Evolutionary conservation across 495 filamentous ascomycete genomes (phyloP), one percentile per base, ranked within the genome.

Genomic region (Apiosordaria backusii): DNA sequence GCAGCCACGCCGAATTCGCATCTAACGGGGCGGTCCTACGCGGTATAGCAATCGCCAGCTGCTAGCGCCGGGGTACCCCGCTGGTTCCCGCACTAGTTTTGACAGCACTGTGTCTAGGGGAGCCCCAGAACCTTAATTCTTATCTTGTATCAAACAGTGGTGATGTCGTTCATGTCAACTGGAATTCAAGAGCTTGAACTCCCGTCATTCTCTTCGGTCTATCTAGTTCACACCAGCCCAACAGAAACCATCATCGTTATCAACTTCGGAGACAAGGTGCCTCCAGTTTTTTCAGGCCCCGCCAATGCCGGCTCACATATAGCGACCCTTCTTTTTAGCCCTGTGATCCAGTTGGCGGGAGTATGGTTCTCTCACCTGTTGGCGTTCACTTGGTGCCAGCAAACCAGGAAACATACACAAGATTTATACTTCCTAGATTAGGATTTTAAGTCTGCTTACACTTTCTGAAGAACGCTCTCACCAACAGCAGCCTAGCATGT

Each of bases 1-100:
- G 52, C 52, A 55, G 22, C 22, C 52, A 23, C n/a, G 52, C 52
- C 52, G 52, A 23, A 55, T 19, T 55, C 52, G 52, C 52, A 55
- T 6, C 18, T 55, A 55, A 55, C 52, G 52, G 52, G 52, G 52
- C 19, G 1, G 52, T 45, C 35, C 9, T 45, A 45, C 16, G 13
- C 35, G 13, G 35, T 45, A 45, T 45, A 45, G 35, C 35, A 45
- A 45, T 45, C 35, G 35, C 35, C 35, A 45, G 35, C 35, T 45
- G 35, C 35, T 45, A 18, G 35, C 35, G 35, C 35, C 16, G 35
- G 35, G 35, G 35, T 45, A 45, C 35, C 35, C 35, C 35, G 35
- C 35, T 45, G 9, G 35, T 2, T 2, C 35, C 35, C 35, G 35
- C 35, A 45, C 35, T 45, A 45, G 16, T 45, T 45, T 45, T 45